A percentile compares a stretch with the other conserved stretches of the same genome.
phyloP scores from a whole-genome alignment of 257 asterid genomes.

The Leonotis leonurus region DNA sequence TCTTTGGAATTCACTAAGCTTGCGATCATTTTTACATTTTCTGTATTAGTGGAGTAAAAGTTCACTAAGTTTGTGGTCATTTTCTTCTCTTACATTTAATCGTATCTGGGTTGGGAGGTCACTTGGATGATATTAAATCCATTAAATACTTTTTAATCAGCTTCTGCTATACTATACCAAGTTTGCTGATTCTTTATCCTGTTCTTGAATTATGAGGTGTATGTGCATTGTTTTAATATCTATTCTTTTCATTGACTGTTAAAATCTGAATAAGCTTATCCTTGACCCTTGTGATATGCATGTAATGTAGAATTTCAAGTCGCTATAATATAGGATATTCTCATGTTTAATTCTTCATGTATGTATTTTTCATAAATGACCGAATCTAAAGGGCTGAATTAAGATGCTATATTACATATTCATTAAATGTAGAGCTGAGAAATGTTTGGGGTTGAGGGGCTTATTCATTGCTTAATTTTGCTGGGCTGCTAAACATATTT shows the following conservation, averaged over 20 bases:
- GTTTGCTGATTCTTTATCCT: too few relatives aligned
- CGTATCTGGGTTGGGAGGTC: neutral
- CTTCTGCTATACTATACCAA: neutral
- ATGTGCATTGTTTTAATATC: too few relatives aligned
- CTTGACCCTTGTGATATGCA: neutral
- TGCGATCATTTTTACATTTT: too few relatives aligned
- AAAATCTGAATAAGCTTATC: neutral
- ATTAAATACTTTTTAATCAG: conserved; percentile 1
- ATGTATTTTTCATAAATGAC: neutral
- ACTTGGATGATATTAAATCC: neutral
- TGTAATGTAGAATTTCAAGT: neutral
- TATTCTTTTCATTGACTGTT: too few relatives aligned
- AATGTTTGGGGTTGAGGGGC: neutral
- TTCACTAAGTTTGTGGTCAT: neutral
- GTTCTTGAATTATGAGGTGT: too few relatives aligned
- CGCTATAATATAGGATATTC: neutral
- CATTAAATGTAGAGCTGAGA: neutral
- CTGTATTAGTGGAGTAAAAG: too few relatives aligned
- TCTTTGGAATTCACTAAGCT: too few relatives aligned
- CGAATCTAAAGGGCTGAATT: neutral
- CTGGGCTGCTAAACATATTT: neutral
- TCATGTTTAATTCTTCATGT: neutral
- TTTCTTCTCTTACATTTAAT: neutral
- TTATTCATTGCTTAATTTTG: neutral
- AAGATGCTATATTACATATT: neutral